These are phyloP conservation scores for Microstegium vimineum DNA, from an alignment of 176 grass and related monocot species.

Conservation along the genomic window DNA sequence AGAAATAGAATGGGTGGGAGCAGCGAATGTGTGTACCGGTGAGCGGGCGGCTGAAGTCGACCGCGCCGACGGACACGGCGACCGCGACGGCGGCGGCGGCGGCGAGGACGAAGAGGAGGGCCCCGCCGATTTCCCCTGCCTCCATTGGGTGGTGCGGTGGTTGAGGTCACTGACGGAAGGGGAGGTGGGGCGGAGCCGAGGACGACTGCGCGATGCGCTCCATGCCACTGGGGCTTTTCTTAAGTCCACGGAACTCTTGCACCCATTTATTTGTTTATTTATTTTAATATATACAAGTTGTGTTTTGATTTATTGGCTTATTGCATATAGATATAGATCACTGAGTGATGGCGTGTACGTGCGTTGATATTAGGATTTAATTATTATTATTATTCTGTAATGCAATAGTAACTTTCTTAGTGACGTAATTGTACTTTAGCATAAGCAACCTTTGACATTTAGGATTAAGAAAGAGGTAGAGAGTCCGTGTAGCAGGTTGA, in stretches of 20 bases:
- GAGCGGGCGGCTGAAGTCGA: slow-evolving; percentile 41
- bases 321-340: no score
- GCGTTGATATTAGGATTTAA: no score
- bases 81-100: background rate
- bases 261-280: background rate
- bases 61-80: slow-evolving; percentile 29
- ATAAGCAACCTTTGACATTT: no score
- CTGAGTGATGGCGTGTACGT: no score
- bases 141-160: slow-evolving; percentile 39
- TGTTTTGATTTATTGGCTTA: no score
- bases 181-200: background rate
- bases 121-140: slow-evolving; percentile 38
- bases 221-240: slow-evolving; percentile 21
- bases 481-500: no score
- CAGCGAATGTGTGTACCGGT: slow-evolving; percentile 17
- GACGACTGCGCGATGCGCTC: background rate
- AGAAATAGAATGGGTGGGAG: background rate
- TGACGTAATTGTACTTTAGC: no score
- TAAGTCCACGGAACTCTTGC: slow-evolving; percentile 8
- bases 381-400: no score
- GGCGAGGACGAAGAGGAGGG: slow-evolving; percentile 32
- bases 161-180: background rate
- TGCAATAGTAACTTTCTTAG: no score
- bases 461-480: no score
- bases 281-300: no score